A percentile compares a stretch with the other conserved stretches of the same genome.
Conservation (phyloP, 139 green algal genomes). For the Zygnema circumcarinatum region DNA sequence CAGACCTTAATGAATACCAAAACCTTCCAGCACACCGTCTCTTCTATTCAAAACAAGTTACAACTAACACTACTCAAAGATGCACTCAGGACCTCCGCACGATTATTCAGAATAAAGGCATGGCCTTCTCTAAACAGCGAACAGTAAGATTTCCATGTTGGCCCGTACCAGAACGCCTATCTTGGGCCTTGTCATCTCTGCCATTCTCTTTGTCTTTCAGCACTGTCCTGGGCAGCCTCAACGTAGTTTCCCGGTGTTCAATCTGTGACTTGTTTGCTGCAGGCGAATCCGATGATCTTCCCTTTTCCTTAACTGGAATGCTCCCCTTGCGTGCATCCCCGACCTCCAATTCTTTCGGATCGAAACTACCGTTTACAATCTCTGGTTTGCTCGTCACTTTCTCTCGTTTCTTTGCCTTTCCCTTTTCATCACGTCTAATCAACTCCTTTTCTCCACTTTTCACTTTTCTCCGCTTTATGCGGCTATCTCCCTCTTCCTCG, state of each 20-base stretch:
- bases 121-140: too few relatives aligned
- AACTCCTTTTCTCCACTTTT: neutral
- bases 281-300: neutral
- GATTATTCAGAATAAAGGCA: too few relatives aligned
- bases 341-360: neutral
- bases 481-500: neutral
- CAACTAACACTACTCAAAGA: too few relatives aligned
- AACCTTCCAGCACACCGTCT: too few relatives aligned
- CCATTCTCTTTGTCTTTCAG: neutral
- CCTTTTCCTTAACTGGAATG: neutral
- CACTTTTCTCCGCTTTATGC: neutral
- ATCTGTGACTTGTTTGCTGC: neutral
- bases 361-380: neutral
- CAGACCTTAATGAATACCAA: too few relatives aligned
- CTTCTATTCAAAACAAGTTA: too few relatives aligned
- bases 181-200: neutral
- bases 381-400: neutral
- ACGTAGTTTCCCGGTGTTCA: neutral
- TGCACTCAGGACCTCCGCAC: too few relatives aligned
- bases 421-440: neutral
- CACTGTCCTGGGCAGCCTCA: neutral
- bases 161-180: neutral
- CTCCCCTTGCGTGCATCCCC: neutral
- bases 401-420: neutral
- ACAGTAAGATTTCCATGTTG: too few relatives aligned